Evolutionary conservation across 2,329 filamentous ascomycete genomes (phyloP), one percentile per base, ranked within the genome.

Genomic region (Sporothrix luriei): DNA sequence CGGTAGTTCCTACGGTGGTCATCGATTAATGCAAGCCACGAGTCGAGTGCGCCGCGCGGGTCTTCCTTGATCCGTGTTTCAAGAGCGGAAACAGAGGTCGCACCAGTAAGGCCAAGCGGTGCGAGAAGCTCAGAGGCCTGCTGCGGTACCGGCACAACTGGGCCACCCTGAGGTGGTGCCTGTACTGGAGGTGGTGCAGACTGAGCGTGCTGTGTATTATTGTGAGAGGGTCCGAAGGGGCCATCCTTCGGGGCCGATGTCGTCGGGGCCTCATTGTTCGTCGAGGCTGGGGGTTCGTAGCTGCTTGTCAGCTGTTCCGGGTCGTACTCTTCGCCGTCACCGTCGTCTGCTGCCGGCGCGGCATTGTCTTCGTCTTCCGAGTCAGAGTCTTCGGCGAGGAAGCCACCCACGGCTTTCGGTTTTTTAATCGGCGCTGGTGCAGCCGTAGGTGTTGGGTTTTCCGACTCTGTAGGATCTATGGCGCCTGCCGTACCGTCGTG

Each of bases 41-140:
- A 93, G 78, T 95, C 91, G 79, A 95, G 88, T 75, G 97, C 94
- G 76, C 94, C 95, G 75, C 93, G 91, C 19, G 94, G 92, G 77
- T 99, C 95, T 76, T 97, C 92, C 78, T 91, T 90, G 78, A 98
- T 91, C 77, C 94, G 90, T 78, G 95, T 92, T 82, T 99, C 94
- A 76, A 98, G 84, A 71, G 94, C 87, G 70, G 90, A 89, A 75
- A 94, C 85, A 73, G 87, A 87, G 80, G 97, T 91, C 80, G 90
- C 87, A 69, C 90, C 88, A 66, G 26, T n/a, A 26, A 66, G 29
- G 16, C n/a, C 65, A 67, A 48, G 9, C 26, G 49, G 72, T 76
- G 77, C 69, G 11, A 24, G 21, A 2, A 72, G 73, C 70, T 71
- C 68, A 69, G 76, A 71, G 38, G 69, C 64, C 33, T 66, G 64